Percentiles rank a stretch among this genome's conserved stretches.
These are phyloP conservation scores for Marasmius sp. DNA, from an alignment of 1,284 basidiomycete genomes.

Conservation along the genomic window DNA sequence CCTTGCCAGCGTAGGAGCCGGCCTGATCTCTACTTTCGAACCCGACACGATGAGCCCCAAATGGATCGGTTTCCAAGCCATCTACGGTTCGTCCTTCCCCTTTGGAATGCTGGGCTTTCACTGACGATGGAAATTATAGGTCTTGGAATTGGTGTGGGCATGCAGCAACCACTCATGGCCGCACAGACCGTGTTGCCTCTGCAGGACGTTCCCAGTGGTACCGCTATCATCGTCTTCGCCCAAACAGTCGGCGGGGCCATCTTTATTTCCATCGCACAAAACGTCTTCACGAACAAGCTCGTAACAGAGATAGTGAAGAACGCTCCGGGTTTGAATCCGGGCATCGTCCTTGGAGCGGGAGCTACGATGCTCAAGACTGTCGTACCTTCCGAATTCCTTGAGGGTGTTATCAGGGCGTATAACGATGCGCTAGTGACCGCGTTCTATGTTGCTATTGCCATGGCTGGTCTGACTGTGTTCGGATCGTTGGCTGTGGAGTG, in stretches of 20 bases:
- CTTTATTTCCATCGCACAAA: conserved; percentile 22
- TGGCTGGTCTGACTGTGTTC: conserved; percentile 12
- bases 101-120: background rate
- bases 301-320: conserved; percentile 12
- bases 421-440: background rate
- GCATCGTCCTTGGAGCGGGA: conserved; percentile 10
- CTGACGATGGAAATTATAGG: background rate
- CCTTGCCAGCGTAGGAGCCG: background rate
- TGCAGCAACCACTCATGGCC: conserved; percentile 9
- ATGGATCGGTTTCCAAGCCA: conserved; percentile 1
- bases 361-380: conserved; percentile 15
- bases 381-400: conserved; percentile 12
- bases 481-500: background rate
- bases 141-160: conserved; percentile 2
- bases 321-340: conserved; percentile 15
- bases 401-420: conserved; percentile 14
- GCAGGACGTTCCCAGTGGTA: conserved; percentile 7
- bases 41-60: background rate
- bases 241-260: conserved; percentile 20
- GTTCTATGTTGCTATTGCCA: conserved; percentile 12
- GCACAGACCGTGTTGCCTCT: conserved; percentile 5
- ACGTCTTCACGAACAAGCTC: conserved; percentile 19
- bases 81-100: background rate
- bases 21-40: background rate
- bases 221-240: conserved; percentile 14